Conservation (phyloP, 495 filamentous ascomycete genomes). For the Aspergillus olivimuriae region DNA sequence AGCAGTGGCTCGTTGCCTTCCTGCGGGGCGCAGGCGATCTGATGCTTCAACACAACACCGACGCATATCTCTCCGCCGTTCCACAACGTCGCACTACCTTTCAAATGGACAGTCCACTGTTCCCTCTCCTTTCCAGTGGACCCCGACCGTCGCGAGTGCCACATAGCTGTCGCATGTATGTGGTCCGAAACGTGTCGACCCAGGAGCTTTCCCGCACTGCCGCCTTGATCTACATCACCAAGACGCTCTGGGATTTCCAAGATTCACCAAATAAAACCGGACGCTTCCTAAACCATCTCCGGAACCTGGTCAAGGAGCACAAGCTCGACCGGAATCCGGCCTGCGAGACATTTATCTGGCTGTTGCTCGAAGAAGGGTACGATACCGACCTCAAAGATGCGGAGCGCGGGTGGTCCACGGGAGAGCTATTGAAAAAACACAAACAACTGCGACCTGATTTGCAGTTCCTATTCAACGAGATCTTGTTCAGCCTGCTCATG, state of each 20-base stretch:
- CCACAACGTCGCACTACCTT: conserved; percentile 30
- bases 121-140: conserved; percentile 37
- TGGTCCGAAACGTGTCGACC: conserved; percentile 28
- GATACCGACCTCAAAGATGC: conserved; percentile 32
- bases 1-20: conserved; percentile 30
- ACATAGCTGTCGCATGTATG: conserved; percentile 31
- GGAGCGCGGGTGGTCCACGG: conserved; percentile 35
- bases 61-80: conserved; percentile 20
- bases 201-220: conserved; percentile 37
- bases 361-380: conserved; percentile 34
- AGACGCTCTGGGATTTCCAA: conserved; percentile 34
- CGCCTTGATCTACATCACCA: conserved; percentile 36
- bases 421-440: conserved; percentile 31
- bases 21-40: conserved; percentile 32
- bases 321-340: conserved; percentile 33
- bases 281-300: conserved; percentile 29
- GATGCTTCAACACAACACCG: conserved; percentile 28
- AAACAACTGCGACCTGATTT: conserved; percentile 34
- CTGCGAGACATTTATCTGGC: conserved; percentile 40
- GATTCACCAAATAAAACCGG: conserved; percentile 25
- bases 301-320: conserved; percentile 22
- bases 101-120: conserved; percentile 36
- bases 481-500: conserved; percentile 35
- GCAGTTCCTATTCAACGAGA: conserved; percentile 39
- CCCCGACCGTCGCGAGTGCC: conserved; percentile 39